Base-by-base conservation (phyloP, 2,329 filamentous ascomycete genomes). In the Verticillium zaregamsianum region DNA sequence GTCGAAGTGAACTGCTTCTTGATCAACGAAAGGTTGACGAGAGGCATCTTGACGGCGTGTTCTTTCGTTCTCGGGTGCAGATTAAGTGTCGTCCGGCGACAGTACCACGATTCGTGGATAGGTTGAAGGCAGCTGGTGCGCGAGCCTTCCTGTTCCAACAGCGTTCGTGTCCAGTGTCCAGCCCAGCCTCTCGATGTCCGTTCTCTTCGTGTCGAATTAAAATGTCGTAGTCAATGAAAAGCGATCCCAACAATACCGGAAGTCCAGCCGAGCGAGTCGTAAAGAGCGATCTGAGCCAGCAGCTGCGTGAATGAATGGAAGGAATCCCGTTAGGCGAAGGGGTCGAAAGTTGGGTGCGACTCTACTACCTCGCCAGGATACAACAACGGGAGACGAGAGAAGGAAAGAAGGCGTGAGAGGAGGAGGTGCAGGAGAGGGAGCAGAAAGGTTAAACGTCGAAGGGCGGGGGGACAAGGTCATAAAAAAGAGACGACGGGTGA, bases 1-100 rank as follows among this genome's bases (percentile, higher is more conserved):
- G 82, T 80, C 17, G 83, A 76, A 60, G 86, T 87, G 64, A 93
- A 84, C 77, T 93, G 87, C 76, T 87, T 86, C 74, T 80, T 82
- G 66, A 87, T 66, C 65, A 84, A 69, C 31, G 67, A 28, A 17
- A 54, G 2, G 45, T 59, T 59, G 31, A 32, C 31, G 58, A 55
- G 25, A 58, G 68, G 71, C 72, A 76, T 76, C 61, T 67, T 70
- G 68, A 63, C 59, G 65, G 64, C 15, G 14, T 67, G 67, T 67
- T 68, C 69, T 70, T 66, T 65, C 54, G 45, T 12, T 52, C 45
- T 52, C 45, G 45, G 20, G 20, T 58, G 66, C 67, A 67, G 68
- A 70, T 75, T 76, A 75, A 72, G 66, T 79, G 83, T 86, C 83
- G 83, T 81, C 83, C 83, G 77, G 83, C 83, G 82, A 85, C 82